phyloP scores from a whole-genome alignment of 495 filamentous ascomycete species.

The Tuber microsphaerosporum region DNA sequence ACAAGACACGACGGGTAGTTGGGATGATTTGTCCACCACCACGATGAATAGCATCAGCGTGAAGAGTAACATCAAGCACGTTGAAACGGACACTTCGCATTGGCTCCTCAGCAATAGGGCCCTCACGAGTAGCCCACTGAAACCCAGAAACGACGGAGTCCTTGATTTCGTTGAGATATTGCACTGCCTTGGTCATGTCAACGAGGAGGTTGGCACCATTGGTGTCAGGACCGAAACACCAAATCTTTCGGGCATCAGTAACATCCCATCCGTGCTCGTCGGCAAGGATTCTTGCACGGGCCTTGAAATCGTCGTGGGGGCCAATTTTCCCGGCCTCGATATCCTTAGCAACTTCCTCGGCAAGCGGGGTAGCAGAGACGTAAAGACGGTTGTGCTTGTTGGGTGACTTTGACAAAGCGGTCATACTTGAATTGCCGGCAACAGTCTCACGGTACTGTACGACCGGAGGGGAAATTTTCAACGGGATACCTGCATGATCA shows the following conservation, averaged over 20 bases:
- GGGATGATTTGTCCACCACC: constrained; percentile 99
- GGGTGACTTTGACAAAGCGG: constrained; percentile 96
- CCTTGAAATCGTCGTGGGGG: constrained; percentile 98
- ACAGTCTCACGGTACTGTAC: constrained; percentile 98
- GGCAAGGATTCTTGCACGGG: constrained; percentile 88
- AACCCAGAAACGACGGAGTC: constrained; percentile 99
- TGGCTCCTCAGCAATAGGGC: constrained; percentile 94
- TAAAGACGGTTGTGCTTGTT: constrained; percentile 99
- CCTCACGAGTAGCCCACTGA: constrained; percentile 98
- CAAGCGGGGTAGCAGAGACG: constrained; percentile 79
- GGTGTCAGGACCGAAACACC: constrained; percentile 98
- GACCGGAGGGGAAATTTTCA: constrained; percentile 93
- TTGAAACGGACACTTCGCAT: constrained; percentile 97
- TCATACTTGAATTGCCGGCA: constrained; percentile 70
- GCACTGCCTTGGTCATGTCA: constrained; percentile 99
- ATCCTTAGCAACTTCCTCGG: constrained; percentile 79
- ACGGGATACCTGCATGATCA: constrained; percentile 96
- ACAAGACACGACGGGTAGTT: constrained; percentile 94
- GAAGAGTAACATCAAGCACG: constrained; percentile 98
- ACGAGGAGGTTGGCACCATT: constrained; percentile 96
- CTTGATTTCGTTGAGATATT: constrained; percentile 99
- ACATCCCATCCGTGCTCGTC: constrained; percentile 99
- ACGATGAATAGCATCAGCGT: constrained; percentile 99
- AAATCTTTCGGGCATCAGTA: constrained; percentile 99
- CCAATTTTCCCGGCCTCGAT: constrained; percentile 89